These are phyloP conservation scores for Rhododendron henanense DNA, from an alignment of 148 eudicot species.

Conservation along the genomic window DNA sequence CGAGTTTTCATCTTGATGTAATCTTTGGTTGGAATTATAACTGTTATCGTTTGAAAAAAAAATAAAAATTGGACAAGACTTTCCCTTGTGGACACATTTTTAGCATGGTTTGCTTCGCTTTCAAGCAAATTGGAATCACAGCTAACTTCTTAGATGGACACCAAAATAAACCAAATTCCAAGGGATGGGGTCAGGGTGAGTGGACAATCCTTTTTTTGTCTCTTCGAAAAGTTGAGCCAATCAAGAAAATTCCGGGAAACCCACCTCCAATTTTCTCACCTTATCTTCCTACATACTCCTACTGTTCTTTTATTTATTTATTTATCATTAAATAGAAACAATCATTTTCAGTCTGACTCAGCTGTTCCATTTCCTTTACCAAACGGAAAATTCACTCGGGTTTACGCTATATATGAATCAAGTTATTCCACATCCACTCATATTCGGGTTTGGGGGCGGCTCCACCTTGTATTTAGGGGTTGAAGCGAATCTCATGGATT, in stretches of 20 bases:
- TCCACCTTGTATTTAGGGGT: no score
- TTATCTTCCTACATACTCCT: background rate
- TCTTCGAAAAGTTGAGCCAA: background rate
- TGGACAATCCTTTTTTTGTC: background rate
- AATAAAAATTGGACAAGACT: background rate
- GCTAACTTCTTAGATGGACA: background rate
- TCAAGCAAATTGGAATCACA: constrained; percentile 15
- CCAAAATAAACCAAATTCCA: background rate
- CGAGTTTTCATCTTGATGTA: no score
- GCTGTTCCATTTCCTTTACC: background rate
- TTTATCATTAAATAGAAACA: background rate
- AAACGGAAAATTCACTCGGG: background rate
- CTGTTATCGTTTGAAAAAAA: no score
- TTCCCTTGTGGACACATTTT: background rate
- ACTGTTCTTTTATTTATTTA: background rate
- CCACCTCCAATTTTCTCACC: constrained; percentile 5
- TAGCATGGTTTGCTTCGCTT: constrained; percentile 5
- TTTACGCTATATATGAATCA: background rate
- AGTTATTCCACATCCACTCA: background rate
- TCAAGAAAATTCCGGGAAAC: constrained; percentile 7
- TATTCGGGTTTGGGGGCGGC: no score
- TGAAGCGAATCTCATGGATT: no score
- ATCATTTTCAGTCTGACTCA: background rate
- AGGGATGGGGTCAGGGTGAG: constrained; percentile 1
- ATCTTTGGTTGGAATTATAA: no score